phyloP scores from a whole-genome alignment of 2,329 filamentous ascomycete genomes.

The Xylariaceae sp. region DNA sequence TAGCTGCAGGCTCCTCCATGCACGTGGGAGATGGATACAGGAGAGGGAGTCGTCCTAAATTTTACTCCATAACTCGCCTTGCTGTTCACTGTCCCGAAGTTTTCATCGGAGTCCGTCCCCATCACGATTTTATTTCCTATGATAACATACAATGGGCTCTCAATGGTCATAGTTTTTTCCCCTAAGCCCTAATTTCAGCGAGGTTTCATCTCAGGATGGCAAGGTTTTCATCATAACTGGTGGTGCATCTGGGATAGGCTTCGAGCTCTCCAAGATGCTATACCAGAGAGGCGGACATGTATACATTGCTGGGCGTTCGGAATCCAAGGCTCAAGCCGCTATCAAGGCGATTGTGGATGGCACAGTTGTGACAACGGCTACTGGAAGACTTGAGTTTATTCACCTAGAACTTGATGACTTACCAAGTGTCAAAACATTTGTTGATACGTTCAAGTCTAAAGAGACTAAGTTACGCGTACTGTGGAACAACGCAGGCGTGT shows the following conservation, averaged over 20 bases:
- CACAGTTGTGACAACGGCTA: background rate
- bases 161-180: slow-evolving; percentile 32
- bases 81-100: no score
- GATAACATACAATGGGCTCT: no score
- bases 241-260: slow-evolving; percentile 31
- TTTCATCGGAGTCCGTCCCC: no score
- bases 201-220: slow-evolving; percentile 22
- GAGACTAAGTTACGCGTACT: slow-evolving; percentile 28
- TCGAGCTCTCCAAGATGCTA: slow-evolving; percentile 26
- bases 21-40: no score
- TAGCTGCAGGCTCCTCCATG: no score
- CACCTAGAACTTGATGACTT: slow-evolving; percentile 31
- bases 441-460: slow-evolving; percentile 10
- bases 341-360: slow-evolving; percentile 18
- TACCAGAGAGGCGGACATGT: slow-evolving; percentile 19
- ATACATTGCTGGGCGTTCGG: slow-evolving; percentile 30
- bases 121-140: no score
- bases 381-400: slow-evolving; percentile 23
- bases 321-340: slow-evolving; percentile 15
- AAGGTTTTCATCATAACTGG: slow-evolving; percentile 35
- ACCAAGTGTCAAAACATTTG: slow-evolving; percentile 21
- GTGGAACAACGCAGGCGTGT: slow-evolving; percentile 37
- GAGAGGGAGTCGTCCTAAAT: no score
- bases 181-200: slow-evolving; percentile 24
- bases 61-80: no score